Conservation (phyloP, 2,329 filamentous ascomycete genomes). For the Teratosphaeria pseudoeucalypti region DNA sequence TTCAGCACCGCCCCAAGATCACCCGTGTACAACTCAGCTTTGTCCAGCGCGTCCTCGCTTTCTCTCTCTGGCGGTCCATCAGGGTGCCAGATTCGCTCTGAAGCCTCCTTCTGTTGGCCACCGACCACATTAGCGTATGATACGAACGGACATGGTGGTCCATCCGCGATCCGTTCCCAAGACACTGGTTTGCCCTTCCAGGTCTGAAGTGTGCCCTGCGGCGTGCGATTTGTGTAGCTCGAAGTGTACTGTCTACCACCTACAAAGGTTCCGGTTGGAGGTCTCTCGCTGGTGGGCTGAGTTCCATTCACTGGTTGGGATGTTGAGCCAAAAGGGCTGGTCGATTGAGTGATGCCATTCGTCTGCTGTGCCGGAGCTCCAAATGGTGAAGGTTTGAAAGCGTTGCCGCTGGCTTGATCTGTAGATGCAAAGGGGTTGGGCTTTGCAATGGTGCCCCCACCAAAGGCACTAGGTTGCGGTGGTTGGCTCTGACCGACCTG, state of each 20-base stretch:
- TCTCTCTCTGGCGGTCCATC: conserved; percentile 50
- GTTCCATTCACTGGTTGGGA: not conserved
- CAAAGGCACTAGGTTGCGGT: conserved; percentile 1
- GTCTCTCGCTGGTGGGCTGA: not conserved
- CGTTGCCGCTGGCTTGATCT: not conserved
- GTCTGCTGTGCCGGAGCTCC: not conserved
- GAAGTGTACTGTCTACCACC: not conserved
- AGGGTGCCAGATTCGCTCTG: conserved; percentile 62
- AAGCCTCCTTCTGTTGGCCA: conserved; percentile 48
- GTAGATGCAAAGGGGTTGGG: not conserved
- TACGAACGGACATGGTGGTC: not conserved
- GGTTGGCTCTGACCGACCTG: not conserved
- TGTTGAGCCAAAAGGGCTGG: conserved; percentile 1
- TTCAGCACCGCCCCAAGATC: conserved; percentile 43
- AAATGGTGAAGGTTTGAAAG: conserved; percentile 9
- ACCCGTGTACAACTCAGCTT: conserved; percentile 47
- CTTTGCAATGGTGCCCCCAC: not conserved
- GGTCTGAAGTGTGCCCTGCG: conserved; percentile 35
- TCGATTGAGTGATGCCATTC: not conserved
- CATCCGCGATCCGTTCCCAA: not conserved
- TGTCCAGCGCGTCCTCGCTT: conserved; percentile 49
- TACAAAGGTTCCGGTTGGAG: not conserved
- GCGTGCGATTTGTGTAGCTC: conserved; percentile 2
- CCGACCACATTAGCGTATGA: not conserved
- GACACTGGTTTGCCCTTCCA: conserved; percentile 56